phyloP scores from a whole-genome alignment of 352 stramenopile species.

The Phytopythium litorale region DNA sequence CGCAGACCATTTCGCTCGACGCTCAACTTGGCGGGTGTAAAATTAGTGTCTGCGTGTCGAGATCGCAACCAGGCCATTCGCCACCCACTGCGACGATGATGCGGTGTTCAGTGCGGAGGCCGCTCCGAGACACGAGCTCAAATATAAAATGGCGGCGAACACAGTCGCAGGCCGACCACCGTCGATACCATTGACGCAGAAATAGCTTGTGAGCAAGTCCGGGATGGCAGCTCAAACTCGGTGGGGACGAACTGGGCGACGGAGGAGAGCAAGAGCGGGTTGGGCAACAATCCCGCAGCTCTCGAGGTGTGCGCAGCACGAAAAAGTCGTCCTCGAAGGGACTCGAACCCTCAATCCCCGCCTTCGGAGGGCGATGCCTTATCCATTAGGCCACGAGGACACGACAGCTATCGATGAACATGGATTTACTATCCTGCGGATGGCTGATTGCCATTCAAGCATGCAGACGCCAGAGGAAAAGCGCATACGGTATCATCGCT shows the following conservation, averaged over 20 bases:
- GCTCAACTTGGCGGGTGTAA: not conserved
- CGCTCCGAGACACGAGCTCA: not conserved
- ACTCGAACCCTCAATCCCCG: conserved; percentile 70
- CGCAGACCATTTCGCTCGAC: not conserved
- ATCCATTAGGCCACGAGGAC: conserved; percentile 68
- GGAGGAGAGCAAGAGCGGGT: not conserved
- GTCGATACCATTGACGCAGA: not conserved
- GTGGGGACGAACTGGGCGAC: not conserved
- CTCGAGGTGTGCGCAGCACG: not conserved
- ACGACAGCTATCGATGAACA: no score
- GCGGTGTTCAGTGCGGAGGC: not conserved
- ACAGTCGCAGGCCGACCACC: not conserved
- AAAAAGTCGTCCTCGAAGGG: conserved; percentile 52
- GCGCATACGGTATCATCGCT: no score
- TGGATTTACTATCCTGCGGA: no score
- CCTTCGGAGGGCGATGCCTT: conserved; percentile 72
- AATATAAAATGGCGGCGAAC: not conserved
- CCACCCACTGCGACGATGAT: no score
- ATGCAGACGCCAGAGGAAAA: no score
- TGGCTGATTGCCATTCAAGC: no score
- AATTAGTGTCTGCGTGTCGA: not conserved
- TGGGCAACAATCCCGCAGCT: not conserved
- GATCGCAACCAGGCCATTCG: not conserved
- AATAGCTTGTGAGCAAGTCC: not conserved
- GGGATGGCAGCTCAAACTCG: not conserved